phyloP scores from a whole-genome alignment of 176 grass and related monocot genomes.

The Cocos nucifera region DNA sequence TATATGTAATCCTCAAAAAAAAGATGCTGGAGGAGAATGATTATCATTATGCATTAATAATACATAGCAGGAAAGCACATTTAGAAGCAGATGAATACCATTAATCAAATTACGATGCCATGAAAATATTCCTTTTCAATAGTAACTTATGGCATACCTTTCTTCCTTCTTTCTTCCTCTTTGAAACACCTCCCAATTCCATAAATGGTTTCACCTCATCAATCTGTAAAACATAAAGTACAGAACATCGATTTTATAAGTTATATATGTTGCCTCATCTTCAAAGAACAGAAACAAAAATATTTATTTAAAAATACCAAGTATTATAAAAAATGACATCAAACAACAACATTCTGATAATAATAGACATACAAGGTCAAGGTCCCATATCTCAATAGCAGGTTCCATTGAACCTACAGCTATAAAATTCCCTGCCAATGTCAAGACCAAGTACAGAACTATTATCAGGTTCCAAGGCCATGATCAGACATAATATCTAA shows the following conservation, averaged over 20 bases:
- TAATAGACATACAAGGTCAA: constrained; percentile 64
- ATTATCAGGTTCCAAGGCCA: constrained; percentile 2
- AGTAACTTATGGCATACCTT: constrained; percentile 37
- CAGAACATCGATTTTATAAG: background rate
- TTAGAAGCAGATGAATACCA: no score
- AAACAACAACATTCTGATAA: background rate
- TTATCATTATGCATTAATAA: no score
- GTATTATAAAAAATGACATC: background rate
- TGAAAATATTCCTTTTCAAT: no score
- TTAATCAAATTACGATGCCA: no score
- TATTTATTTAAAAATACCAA: background rate
- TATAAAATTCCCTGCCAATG: constrained; percentile 75
- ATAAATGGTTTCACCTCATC: constrained; percentile 68
- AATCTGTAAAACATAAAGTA: constrained; percentile 41
- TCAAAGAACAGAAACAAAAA: background rate
- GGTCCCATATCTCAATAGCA: constrained; percentile 90
- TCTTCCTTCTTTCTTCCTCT: constrained; percentile 66
- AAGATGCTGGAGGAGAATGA: no score
- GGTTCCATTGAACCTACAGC: constrained; percentile 75
- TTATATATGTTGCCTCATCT: background rate
- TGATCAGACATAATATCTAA: constrained; percentile 3
- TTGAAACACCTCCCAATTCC: constrained; percentile 60
- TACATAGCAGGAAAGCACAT: no score
- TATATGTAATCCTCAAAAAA: no score
- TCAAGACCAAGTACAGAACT: constrained; percentile 5